These are phyloP conservation scores for Trichoderma hamatum DNA, from an alignment of 2,329 filamentous ascomycete species.

Conservation along the genomic window DNA sequence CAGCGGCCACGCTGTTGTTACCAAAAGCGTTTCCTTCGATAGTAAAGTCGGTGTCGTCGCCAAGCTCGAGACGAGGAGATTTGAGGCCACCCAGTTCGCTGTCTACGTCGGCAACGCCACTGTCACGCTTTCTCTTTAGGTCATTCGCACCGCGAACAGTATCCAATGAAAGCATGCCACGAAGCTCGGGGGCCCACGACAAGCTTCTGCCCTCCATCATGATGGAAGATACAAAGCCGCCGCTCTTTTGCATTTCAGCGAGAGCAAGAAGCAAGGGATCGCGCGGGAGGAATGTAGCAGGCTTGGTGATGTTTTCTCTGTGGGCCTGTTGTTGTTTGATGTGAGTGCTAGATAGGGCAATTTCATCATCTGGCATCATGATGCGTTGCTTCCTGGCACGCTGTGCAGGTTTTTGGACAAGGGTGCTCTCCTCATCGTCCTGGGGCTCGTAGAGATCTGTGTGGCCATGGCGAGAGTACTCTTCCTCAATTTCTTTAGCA, in stretches of 20 bases:
- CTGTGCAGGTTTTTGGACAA: constrained; percentile 70
- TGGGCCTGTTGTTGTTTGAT: constrained; percentile 88
- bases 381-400: constrained; percentile 77
- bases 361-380: constrained; percentile 78
- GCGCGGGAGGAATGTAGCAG: constrained; percentile 79
- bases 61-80: constrained; percentile 69
- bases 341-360: constrained; percentile 72
- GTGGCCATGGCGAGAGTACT: constrained; percentile 57
- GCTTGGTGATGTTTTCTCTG: constrained; percentile 82
- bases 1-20: constrained; percentile 56
- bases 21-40: constrained; percentile 55
- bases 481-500: constrained; percentile 61
- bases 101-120: constrained; percentile 79
- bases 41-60: constrained; percentile 63
- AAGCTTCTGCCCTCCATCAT: constrained; percentile 78
- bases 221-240: constrained; percentile 85
- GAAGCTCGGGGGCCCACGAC: constrained; percentile 89
- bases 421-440: constrained; percentile 59
- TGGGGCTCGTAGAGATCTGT: constrained; percentile 65
- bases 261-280: constrained; percentile 85
- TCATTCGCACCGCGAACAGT: constrained; percentile 75
- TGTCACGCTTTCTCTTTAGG: constrained; percentile 91
- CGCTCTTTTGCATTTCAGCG: constrained; percentile 88
- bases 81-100: constrained; percentile 66
- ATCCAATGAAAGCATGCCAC: constrained; percentile 88